Conservation (phyloP, 176 grass and related monocot species). For the Oropetium thomaeum region DNA sequence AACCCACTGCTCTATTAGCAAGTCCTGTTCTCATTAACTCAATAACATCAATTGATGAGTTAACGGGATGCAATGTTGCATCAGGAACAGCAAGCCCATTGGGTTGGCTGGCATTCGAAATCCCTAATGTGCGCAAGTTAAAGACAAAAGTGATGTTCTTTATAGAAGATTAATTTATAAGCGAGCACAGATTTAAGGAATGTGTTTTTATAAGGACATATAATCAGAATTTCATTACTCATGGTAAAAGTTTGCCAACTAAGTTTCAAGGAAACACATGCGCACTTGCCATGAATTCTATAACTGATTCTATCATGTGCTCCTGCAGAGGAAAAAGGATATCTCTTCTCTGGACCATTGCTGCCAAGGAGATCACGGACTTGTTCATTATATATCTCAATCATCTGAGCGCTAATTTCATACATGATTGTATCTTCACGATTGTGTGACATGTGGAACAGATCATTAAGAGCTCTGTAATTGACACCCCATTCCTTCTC, state of each 20-base stretch:
- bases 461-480: constrained; percentile 76
- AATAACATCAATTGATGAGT: constrained; percentile 61
- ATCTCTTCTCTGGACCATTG: constrained; percentile 73
- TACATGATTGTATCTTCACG: constrained; percentile 60
- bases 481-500: constrained; percentile 86
- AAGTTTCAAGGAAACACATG: constrained; percentile 1
- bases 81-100: constrained; percentile 83
- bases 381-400: constrained; percentile 98
- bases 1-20: constrained; percentile 60
- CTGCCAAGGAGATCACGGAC: constrained; percentile 67
- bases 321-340: constrained; percentile 54
- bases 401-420: constrained; percentile 86
- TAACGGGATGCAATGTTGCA: constrained; percentile 68
- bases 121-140: constrained; percentile 63
- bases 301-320: background rate
- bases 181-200: background rate
- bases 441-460: constrained; percentile 71
- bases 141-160: constrained; percentile 28
- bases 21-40: constrained; percentile 71
- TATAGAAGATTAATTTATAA: background rate
- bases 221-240: background rate
- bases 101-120: constrained; percentile 57
- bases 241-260: background rate
- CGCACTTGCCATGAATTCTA: background rate
- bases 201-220: background rate